phyloP scores from a whole-genome alignment of 1,284 basidiomycete species.

The Abortiporus biennis region DNA sequence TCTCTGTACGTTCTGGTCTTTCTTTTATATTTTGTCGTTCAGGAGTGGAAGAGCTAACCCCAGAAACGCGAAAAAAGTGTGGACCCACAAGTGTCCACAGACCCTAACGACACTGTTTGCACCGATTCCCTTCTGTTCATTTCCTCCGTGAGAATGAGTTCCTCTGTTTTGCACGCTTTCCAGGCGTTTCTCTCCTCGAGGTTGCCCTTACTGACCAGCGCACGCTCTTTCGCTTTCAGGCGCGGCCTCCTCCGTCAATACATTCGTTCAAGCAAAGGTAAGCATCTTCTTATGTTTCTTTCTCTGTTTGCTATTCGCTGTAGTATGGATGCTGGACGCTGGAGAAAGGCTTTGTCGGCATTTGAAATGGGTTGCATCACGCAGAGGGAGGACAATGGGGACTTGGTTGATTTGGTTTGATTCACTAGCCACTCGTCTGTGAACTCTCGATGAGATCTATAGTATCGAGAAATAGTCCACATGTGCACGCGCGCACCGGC shows the following conservation, averaged over 20 bases:
- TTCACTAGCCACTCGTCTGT: too few relatives aligned
- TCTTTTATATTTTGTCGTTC: neutral
- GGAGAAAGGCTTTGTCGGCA: too few relatives aligned
- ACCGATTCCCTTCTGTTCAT: slow-evolving; percentile 15
- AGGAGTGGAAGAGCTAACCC: neutral
- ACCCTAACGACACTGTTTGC: slow-evolving; percentile 16
- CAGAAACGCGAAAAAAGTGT: slow-evolving; percentile 11
- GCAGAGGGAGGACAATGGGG: too few relatives aligned
- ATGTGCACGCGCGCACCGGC: too few relatives aligned
- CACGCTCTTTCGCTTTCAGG: slow-evolving; percentile 31
- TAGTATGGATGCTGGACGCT: too few relatives aligned
- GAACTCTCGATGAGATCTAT: too few relatives aligned
- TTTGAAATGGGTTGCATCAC: too few relatives aligned
- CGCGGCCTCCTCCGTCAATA: slow-evolving; percentile 65
- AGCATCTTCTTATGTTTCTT: slow-evolving; percentile 11
- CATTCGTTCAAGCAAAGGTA: slow-evolving; percentile 52
- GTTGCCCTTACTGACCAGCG: slow-evolving; percentile 18
- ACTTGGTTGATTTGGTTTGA: too few relatives aligned
- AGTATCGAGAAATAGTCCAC: too few relatives aligned
- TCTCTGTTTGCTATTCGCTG: neutral
- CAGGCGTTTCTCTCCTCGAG: slow-evolving; percentile 8
- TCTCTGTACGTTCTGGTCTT: neutral
- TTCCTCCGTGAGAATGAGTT: slow-evolving; percentile 21
- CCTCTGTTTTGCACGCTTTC: slow-evolving; percentile 14
- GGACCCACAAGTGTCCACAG: slow-evolving; percentile 26